These are phyloP conservation scores for Ceratonia siliqua DNA, from an alignment of 306 rosid genomes.

Conservation along the genomic window DNA sequence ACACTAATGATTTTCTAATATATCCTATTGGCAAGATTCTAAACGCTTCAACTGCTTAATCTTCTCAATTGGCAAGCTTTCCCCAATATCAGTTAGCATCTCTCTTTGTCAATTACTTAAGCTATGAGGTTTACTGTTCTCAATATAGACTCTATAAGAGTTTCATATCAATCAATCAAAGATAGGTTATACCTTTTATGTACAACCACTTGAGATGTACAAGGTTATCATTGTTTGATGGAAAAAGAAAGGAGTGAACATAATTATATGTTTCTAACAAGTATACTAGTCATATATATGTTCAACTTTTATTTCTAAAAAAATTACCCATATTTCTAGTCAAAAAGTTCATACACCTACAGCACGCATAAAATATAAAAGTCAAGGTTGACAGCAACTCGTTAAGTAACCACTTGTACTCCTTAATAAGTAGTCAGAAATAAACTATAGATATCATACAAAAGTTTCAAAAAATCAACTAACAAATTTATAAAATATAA, in stretches of 20 bases:
- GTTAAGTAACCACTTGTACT: background rate
- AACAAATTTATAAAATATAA: slow-evolving; percentile 36
- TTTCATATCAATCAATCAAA: background rate
- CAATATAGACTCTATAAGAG: background rate
- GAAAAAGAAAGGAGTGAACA: background rate
- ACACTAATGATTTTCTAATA: too few relatives aligned
- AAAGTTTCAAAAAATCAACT: slow-evolving; percentile 25
- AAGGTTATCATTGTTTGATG: background rate
- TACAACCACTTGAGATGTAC: background rate
- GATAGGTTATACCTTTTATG: background rate
- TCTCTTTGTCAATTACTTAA: background rate
- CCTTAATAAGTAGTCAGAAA: background rate
- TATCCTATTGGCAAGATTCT: too few relatives aligned
- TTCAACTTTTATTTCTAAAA: background rate
- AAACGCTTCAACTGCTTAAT: too few relatives aligned
- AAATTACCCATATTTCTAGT: background rate
- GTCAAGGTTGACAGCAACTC: background rate
- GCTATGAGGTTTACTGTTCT: background rate
- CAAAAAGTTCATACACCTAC: background rate
- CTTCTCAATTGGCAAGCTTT: too few relatives aligned
- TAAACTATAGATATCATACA: background rate
- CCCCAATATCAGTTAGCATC: too few relatives aligned
- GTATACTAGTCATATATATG: background rate
- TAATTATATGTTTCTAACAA: background rate
- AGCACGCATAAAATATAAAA: background rate